Evolutionary conservation across 345 rosid species (phyloP).

Genomic region (Populus nigra): DNA sequence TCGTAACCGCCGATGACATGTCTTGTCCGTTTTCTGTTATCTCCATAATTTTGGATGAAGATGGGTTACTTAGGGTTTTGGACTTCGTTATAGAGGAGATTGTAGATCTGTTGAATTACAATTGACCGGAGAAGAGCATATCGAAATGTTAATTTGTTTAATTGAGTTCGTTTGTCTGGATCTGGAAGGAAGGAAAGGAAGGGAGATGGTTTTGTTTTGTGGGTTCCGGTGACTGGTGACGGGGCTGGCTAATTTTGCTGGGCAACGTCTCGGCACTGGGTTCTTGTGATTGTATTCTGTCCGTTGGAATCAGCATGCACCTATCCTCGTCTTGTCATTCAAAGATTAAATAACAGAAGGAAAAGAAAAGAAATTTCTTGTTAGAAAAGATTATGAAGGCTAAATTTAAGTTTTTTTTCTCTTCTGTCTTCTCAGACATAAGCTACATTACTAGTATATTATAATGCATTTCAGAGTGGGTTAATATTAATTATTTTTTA

Average conservation of each 20-base stretch:
- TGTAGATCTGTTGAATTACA: slow-evolving; percentile 13
- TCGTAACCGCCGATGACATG: slow-evolving; percentile 35
- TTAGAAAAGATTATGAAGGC: too few species aligned
- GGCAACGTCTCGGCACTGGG: background rate
- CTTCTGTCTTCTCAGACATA: too few species aligned
- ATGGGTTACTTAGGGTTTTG: slow-evolving; percentile 1
- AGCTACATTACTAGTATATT: too few species aligned
- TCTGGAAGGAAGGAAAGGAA: background rate
- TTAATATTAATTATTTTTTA: too few species aligned
- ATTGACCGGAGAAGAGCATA: background rate
- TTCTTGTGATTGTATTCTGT: background rate
- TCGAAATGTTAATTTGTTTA: background rate
- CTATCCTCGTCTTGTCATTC: background rate
- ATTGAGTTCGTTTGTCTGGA: background rate
- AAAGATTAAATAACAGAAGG: background rate
- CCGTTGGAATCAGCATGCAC: background rate
- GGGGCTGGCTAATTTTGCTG: background rate
- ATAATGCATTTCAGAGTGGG: too few species aligned
- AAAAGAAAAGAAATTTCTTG: too few species aligned
- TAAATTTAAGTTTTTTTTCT: too few species aligned
- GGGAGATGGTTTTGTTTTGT: background rate
- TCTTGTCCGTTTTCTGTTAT: slow-evolving; percentile 39
- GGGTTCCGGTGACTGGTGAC: background rate
- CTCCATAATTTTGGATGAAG: slow-evolving; percentile 38
- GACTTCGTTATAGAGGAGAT: background rate